Evolutionary conservation across 768 basidiomycete species (phyloP), one percentile per base, ranked within the genome.

Genomic region (Tephrocybe sp.): DNA sequence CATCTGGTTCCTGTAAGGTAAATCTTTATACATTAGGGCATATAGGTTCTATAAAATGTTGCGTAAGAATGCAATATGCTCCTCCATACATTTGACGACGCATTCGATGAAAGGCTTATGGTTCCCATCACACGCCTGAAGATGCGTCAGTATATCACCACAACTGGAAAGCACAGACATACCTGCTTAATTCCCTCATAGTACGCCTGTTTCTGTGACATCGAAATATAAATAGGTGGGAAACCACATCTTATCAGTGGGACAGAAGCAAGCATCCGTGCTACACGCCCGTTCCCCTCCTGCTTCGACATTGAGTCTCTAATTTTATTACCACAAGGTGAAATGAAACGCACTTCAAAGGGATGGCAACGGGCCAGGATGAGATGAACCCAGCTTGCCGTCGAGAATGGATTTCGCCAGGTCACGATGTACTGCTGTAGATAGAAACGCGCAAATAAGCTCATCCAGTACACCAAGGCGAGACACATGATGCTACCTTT

Each of bases 251-350:
- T 52, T 11, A 65, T 43, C 23, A 69, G 61, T 33, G 68, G 68
- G 23, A 69, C 57, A 26, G 68, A 69, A 3, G 66, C 64, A 31
- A 68, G 39, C 35, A 69, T 50, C 26, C 67, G 60, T 17, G 57
- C 57, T 38, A 67, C 43, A 16, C 65, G 62, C 12, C 65, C 68
- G 51, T 68, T 67, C 20, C 66, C 66, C 45, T 68, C 67, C 67
- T 69, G 41, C n/a, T 22, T 23, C 23, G 40, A 36, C 30, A 16
- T 13, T 20, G 39, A 54, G 32, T 23, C 39, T 46, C 11, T 26
- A 41, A 44, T 42, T n/a, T 26, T 20, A 14, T 12, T 41, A 14
- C 17, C 38, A 10, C 16, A 34, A 16, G n/a, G n/a, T n/a, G n/a
- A 17, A n/a, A 49, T 9, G 52, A 41, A 44, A 56, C 58, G 2